A percentile compares a stretch with the other conserved stretches of the same genome.
Evolutionary conservation across 2,329 filamentous ascomycete genomes (phyloP).

Genomic region (Aspergillus sp.): DNA sequence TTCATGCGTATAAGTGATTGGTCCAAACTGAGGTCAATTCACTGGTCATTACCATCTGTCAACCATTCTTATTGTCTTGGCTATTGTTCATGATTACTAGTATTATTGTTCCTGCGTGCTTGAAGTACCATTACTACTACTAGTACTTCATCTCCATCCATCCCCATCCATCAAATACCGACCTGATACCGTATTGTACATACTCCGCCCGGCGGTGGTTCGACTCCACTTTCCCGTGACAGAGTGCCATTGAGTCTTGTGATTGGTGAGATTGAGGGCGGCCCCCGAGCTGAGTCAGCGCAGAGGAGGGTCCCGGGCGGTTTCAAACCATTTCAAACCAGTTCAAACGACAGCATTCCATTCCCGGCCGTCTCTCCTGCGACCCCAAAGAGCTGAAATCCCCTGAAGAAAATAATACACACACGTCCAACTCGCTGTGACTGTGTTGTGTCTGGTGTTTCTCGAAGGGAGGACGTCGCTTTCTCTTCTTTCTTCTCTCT

Average conservation of each 20-base stretch:
- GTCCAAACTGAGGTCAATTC: no score
- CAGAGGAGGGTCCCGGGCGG: slow-evolving; percentile 10
- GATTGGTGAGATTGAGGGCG: slow-evolving; percentile 6
- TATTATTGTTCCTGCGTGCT: no score
- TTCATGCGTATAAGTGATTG: no score
- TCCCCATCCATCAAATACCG: neutral
- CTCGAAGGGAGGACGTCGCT: neutral
- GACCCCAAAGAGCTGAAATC: slow-evolving; percentile 12
- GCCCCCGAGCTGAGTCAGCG: slow-evolving; percentile 24
- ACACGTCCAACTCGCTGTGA: slow-evolving; percentile 5
- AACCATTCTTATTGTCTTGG: no score
- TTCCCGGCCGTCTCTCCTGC: slow-evolving; percentile 25
- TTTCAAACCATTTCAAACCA: slow-evolving; percentile 12
- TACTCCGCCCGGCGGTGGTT: neutral
- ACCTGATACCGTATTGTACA: neutral
- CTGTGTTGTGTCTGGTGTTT: neutral
- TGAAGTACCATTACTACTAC: neutral
- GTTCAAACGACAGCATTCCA: slow-evolving; percentile 7
- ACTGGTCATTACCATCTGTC: no score
- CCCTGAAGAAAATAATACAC: slow-evolving; percentile 17
- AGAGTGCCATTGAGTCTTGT: neutral
- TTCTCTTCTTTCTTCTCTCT: slow-evolving; percentile 6
- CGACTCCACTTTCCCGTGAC: slow-evolving; percentile 5
- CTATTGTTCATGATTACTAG: no score
- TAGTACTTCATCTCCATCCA: neutral